Percentiles rank a stretch among this genome's conserved stretches.
Evolutionary conservation across 257 asterid genomes (phyloP).

Genomic region (Solanum raphanifolium): DNA sequence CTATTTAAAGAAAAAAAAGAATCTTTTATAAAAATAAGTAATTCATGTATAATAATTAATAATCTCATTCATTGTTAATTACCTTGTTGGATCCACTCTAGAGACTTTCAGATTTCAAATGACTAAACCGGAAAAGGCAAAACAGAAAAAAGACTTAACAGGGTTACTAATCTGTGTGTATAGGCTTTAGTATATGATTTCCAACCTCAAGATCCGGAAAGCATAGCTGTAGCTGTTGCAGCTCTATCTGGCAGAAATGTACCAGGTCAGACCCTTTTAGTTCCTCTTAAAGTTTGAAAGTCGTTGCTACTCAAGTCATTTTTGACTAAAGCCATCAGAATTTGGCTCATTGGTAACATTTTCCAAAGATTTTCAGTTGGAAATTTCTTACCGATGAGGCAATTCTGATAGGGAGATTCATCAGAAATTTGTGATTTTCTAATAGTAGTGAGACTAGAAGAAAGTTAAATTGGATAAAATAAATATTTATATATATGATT

Average conservation of each 20-base stretch:
- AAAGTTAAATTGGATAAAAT: not conserved
- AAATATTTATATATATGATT: no score
- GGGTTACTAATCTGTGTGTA: not conserved
- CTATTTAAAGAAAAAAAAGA: not conserved
- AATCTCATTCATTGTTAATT: not conserved
- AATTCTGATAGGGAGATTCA: not conserved
- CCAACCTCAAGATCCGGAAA: slow-evolving; percentile 79
- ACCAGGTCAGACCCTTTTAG: slow-evolving; percentile 25
- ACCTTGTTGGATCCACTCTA: not conserved
- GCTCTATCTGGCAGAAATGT: slow-evolving; percentile 54
- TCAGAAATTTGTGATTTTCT: not conserved
- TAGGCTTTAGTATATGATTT: slow-evolving; percentile 55
- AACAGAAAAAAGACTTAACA: not conserved
- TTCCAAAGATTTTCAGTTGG: not conserved
- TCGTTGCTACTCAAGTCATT: not conserved
- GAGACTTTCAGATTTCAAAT: not conserved
- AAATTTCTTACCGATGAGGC: not conserved
- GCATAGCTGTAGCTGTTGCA: slow-evolving; percentile 39
- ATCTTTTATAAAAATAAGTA: not conserved
- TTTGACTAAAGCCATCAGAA: no score
- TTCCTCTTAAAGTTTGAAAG: not conserved
- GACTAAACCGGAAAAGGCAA: not conserved
- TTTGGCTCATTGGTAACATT: not conserved
- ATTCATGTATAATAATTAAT: not conserved
- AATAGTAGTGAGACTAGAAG: not conserved